Evolutionary conservation across 2,329 filamentous ascomycete species (phyloP), one percentile per base, ranked within the genome.

Genomic region (Dryadomyces sulphureus): DNA sequence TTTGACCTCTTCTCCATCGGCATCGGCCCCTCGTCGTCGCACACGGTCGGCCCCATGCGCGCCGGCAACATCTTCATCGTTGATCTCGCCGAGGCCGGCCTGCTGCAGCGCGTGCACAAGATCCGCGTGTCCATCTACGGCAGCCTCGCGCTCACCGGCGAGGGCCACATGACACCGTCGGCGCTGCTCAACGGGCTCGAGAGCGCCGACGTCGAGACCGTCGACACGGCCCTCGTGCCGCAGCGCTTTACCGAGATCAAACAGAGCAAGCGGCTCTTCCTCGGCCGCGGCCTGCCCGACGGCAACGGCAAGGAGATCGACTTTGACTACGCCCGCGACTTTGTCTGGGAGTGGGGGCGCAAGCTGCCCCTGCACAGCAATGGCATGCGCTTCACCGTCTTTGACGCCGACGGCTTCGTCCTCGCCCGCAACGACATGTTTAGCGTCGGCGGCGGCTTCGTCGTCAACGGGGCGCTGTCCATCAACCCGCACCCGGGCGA

Each of bases 1-100:
- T 71, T 71, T 50, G 68, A 71, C 53, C 60, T 71, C 30, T 71
- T 71, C 55, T 70, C 67, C 27, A 69, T 71, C 45, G 68, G 68
- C 52, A 70, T 71, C 51, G 68, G 68, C 0, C 68, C 68, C 11
- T 71, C 68, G 0, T 71, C 68, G 2, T 71, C 68, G 11, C 68
- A 71, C 55, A 71, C 68, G 0, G 68, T 71, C 21, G 68, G 68
- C 1, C 68, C 68, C 17, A 71, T 71, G 68, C 65, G 68, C 17
- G 68, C 68, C 7, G 68, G 68, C 30, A 69, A 69, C 53, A 72
- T 72, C 52, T 72, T 71, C 50, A 62, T 72, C 20, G 59, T 65
- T 16, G 68, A 72, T 47, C 56, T 72, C 9, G 59, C 61, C 39
- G 67, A 71, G 46, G 67, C 67, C 19, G 61, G 60, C 17, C 54